phyloP scores from a whole-genome alignment of 2,329 filamentous ascomycete species.

The Stagonosporopsis rhizophila region DNA sequence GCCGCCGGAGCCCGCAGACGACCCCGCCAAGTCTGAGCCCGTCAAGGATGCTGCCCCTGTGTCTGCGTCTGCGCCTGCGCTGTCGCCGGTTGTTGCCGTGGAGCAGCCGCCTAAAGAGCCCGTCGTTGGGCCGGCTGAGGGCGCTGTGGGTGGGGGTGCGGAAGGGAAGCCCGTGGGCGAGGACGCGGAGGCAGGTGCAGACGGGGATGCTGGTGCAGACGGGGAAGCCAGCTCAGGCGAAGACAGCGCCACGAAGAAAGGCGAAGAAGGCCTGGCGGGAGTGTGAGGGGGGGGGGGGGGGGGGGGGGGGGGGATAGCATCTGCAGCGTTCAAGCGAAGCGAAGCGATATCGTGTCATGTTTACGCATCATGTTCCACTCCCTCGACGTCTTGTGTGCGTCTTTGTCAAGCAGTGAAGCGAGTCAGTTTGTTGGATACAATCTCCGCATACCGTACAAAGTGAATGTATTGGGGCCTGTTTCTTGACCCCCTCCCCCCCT shows the following conservation, averaged over 20 bases:
- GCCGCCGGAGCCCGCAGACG: conserved; percentile 3
- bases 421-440: not conserved
- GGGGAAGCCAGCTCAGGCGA: not conserved
- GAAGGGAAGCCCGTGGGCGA: not conserved
- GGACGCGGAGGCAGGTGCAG: not conserved
- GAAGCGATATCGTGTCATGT: not conserved
- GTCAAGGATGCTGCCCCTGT: not conserved
- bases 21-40: not conserved
- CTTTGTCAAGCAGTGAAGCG: no score
- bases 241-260: conserved; percentile 6
- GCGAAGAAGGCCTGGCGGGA: conserved; percentile 5
- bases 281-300: no score
- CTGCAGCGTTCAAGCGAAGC: conserved; percentile 2
- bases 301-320: not conserved
- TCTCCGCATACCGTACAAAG: no score
- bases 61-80: not conserved
- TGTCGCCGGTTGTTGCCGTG: conserved; percentile 6
- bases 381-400: not conserved
- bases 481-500: no score
- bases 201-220: not conserved
- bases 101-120: conserved; percentile 1
- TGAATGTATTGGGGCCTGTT: no score
- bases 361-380: not conserved
- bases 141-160: not conserved
- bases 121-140: not conserved